Percentiles rank a stretch among this genome's conserved stretches.
phyloP scores from a whole-genome alignment of 305 asterid species.

The Fraxinus floribunda region DNA sequence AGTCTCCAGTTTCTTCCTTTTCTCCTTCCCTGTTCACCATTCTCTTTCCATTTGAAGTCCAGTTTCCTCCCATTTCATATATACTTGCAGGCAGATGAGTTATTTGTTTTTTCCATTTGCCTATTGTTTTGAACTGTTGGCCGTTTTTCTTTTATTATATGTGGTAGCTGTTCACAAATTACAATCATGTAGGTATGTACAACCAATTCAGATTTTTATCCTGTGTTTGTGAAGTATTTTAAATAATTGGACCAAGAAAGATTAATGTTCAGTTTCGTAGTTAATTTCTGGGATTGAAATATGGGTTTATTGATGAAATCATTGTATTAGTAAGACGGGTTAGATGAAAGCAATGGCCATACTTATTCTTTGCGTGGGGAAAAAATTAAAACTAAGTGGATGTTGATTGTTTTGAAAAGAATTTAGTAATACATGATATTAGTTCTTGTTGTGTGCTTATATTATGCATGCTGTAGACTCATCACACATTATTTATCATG shows the following conservation, averaged over 20 bases:
- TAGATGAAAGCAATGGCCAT: slow-evolving; percentile 20
- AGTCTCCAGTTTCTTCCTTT: slow-evolving; percentile 1
- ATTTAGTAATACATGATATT: neutral
- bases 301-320: neutral
- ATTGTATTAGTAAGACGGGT: slow-evolving; percentile 11
- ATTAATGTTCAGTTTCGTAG: neutral
- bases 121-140: neutral
- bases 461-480: slow-evolving; percentile 12
- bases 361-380: slow-evolving; percentile 10
- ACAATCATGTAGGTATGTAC: neutral
- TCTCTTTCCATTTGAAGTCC: neutral
- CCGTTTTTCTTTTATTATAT: neutral
- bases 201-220: neutral
- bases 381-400: slow-evolving; percentile 17
- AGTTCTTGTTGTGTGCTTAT: neutral
- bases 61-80: slow-evolving; percentile 7
- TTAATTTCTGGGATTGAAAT: neutral
- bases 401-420: neutral
- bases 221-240: neutral
- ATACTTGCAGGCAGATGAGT: slow-evolving; percentile 14
- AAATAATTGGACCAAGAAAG: neutral
- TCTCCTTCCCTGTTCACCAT: slow-evolving; percentile 5
- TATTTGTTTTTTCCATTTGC: neutral
- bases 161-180: slow-evolving; percentile 8
- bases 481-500: neutral